Evolutionary conservation across 2,329 filamentous ascomycete genomes (phyloP), one percentile per base, ranked within the genome.

Genomic region (Talaromyces sp.): DNA sequence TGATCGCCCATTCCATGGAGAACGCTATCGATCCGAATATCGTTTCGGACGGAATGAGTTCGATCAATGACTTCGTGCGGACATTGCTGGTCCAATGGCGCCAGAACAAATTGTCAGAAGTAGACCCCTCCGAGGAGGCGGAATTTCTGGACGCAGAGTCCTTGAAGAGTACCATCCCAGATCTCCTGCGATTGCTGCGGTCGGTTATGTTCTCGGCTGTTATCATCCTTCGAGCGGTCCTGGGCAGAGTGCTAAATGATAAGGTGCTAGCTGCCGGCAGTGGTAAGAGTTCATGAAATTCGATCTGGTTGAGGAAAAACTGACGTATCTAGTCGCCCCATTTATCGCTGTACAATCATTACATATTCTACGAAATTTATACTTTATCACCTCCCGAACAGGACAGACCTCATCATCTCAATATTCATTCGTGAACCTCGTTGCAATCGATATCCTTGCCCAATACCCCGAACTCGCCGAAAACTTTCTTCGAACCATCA

Each of bases 371-470:
- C 87, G 91, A 31, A 89, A 91, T 69, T 78, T 96, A 21, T 91
- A 88, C 75, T 96, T 96, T 73, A 86, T 96, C 65, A 91, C 91
- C 0, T 88, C 87, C 14, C 84, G 90, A 42, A 83, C 90, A 61
- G 88, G 89, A 21, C 87, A 88, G 62, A 85, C 84, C 65, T 83
- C 86, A 1, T 96, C 96, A 69, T 91, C 93, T 60, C 89, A 91
- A 63, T 93, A 96, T 75, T 87, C 84, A 1, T 96, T 96, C 71
- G 88, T 91, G 28, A 92, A 92, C 69, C 82, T 96, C 23, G 87
- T 90, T 0, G 88, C 92, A 3, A 86, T 96, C 66, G 93, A 97
- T 74, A 87, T 92, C 42, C 82, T 96, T 5, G 82, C 88, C 8
- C 85, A 87, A n/a, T 89, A 91, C 68, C 84, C 88, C 0, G 78